Evolutionary conservation across 2,329 filamentous ascomycete species (phyloP), one percentile per base, ranked within the genome.

Genomic region (Lachnellula cervina): DNA sequence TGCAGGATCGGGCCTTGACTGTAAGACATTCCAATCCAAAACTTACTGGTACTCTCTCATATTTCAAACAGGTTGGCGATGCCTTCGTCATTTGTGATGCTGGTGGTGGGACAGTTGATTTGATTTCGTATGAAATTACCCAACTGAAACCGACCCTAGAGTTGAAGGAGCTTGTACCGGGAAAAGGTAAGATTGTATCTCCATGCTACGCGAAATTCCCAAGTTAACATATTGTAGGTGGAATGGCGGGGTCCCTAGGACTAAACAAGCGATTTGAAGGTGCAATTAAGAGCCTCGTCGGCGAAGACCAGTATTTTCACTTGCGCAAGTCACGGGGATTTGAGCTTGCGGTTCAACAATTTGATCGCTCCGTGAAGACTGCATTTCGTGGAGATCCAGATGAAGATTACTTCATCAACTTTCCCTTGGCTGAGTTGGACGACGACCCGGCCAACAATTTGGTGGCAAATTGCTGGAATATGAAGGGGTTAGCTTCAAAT

Each of bases 61-160:
- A 17, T 16, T 40, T 43, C 3, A 3, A 7, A n/a, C n/a, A 68
- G 66, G 52, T 67, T 59, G 46, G 67, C 52, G 38, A 71, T 45
- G 64, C 60, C 19, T 64, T 71, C 37, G 62, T 70, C 5, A 63
- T 70, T 34, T 67, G 65, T 44, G 67, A 71, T 57, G 67, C 67
- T 38, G 67, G 66, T 19, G 68, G 69, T 37, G 69, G 67, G 16
- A 70, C 68, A 3, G 68, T 67, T 1, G 79, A 60, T 16, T 34
- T 70, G 13, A 69, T 70, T 40, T 69, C 68, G 5, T 68, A 68
- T 17, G 59, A 65, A 13, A 62, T 68, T 16, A 57, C 52, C 3
- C 13, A 45, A 2, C 37, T 65, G 0, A 19, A 25, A 2, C 63
- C 62, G 0, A 51, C 7, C 45, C 60, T 68, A 4, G 56, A 66